Evolutionary conservation across 1,284 basidiomycete species (phyloP), one percentile per base, ranked within the genome.

Genomic region (Austropuccinia psidii): DNA sequence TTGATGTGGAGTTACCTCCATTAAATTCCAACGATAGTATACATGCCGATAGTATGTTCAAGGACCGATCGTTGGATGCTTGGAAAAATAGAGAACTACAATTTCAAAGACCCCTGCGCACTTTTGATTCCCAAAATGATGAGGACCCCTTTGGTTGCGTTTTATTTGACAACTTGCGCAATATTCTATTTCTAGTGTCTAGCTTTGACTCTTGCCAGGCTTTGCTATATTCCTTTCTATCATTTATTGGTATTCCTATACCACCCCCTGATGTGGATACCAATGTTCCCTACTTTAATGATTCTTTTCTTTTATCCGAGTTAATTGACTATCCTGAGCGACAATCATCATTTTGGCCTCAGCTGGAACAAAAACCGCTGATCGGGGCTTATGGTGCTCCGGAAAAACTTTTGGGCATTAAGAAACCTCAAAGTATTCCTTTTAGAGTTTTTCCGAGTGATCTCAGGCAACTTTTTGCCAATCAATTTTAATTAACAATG

Each of bases 101-200:
- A 9, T 79, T 81, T 24, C 77, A 81, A 33, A 79, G 86, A 0
- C 88, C 91, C 9, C 83, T 84, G 4, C 86, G 88, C 35, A 86
- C 87, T 0, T 83, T 83, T 4, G 85, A 88, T 74, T n/a, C n/a
- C n/a, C 75, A 79, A 7, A 78, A 80, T 62, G 84, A 85, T 6
- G 83, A 84, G 33, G 92, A 94, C 80, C 91, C 92, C 0, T 93
- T 89, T 80, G 83, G 87, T 0, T 86, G 86, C 1, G 84, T 95
- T 27, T 82, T 97, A 17, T 91, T 93, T 80, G 83, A 86, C 55
- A 93, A 97, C 79, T 85, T 96, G 73, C 85, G 85, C 11, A 81
- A 86, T 1, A 83, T 93, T 58, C 84, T 97, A 24, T 82, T 91
- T 68, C 79, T 85, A 37, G 78, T 94, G 37, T 82, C 82, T 11